phyloP scores from a whole-genome alignment of 108 stramenopile genomes.

The Licmophora abbreviata region DNA sequence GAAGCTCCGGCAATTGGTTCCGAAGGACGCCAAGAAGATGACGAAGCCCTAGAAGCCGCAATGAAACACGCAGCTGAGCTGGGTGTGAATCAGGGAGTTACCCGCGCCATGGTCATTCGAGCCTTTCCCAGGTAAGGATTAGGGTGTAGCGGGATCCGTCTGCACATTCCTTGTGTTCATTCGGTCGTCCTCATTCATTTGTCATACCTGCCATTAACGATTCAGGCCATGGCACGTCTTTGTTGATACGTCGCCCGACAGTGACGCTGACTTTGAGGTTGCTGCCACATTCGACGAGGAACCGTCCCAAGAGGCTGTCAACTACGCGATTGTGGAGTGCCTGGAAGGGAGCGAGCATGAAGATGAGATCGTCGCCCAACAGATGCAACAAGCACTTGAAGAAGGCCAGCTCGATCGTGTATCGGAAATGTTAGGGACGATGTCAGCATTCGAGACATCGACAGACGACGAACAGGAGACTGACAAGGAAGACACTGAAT shows the following conservation, averaged over 20 bases:
- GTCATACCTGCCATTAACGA: not conserved
- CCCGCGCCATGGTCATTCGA: slow-evolving; percentile 84
- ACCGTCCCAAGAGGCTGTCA: slow-evolving; percentile 73
- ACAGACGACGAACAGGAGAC: slow-evolving; percentile 2
- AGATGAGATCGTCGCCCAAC: slow-evolving; percentile 81
- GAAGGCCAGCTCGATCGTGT: slow-evolving; percentile 80
- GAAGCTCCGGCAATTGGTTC: slow-evolving; percentile 9
- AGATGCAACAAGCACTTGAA: slow-evolving; percentile 87
- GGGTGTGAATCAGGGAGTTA: slow-evolving; percentile 70
- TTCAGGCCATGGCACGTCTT: slow-evolving; percentile 84
- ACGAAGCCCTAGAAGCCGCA: slow-evolving; percentile 68
- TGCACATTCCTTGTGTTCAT: not conserved
- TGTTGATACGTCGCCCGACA: slow-evolving; percentile 80
- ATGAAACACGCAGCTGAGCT: slow-evolving; percentile 74
- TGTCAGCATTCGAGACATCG: not conserved
- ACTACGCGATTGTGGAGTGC: slow-evolving; percentile 80
- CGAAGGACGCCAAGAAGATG: slow-evolving; percentile 20
- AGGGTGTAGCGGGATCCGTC: not conserved
- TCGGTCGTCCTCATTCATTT: not conserved
- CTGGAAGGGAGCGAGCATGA: slow-evolving; percentile 83
- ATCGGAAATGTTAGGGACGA: slow-evolving; percentile 56
- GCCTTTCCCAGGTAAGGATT: slow-evolving; percentile 74
- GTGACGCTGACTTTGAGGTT: slow-evolving; percentile 83
- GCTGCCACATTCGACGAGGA: slow-evolving; percentile 81
- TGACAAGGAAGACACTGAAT: slow-evolving; percentile 5